These are phyloP conservation scores for Solanum hybrid DNA, from an alignment of 305 asterid genomes.

Conservation along the genomic window DNA sequence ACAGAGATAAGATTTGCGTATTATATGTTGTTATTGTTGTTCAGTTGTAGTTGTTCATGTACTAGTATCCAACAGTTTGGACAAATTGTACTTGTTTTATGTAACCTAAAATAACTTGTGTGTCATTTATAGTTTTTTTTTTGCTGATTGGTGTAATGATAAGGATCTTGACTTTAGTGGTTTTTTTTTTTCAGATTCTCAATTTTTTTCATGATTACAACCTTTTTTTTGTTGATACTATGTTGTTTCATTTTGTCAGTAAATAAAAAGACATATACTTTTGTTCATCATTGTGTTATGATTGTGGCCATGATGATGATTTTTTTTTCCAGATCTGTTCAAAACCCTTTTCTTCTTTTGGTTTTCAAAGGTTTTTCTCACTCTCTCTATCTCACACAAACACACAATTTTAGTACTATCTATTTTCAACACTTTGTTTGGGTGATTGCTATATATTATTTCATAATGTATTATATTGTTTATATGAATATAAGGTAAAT, in stretches of 20 bases:
- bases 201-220: not conserved
- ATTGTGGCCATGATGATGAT: not conserved
- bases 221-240: not conserved
- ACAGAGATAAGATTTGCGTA: not conserved
- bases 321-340: not conserved
- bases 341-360: not conserved
- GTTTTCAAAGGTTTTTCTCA: not conserved
- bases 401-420: not conserved
- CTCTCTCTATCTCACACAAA: not conserved
- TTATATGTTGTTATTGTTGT: not conserved
- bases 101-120: not conserved
- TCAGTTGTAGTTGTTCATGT: not conserved
- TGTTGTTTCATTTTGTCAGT: not conserved
- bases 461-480: not conserved
- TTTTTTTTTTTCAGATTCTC: not conserved
- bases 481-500: not conserved
- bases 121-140: not conserved
- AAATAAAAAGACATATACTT: not conserved
- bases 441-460: not conserved
- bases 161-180: constrained; percentile 12
- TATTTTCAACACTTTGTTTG: not conserved
- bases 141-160: constrained; percentile 14
- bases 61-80: not conserved
- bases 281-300: not conserved
- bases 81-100: not conserved